Percentiles rank a stretch among this genome's conserved stretches.
Evolutionary conservation across 2,329 filamentous ascomycete genomes (phyloP).

Genomic region (Epichloe aotearoae): DNA sequence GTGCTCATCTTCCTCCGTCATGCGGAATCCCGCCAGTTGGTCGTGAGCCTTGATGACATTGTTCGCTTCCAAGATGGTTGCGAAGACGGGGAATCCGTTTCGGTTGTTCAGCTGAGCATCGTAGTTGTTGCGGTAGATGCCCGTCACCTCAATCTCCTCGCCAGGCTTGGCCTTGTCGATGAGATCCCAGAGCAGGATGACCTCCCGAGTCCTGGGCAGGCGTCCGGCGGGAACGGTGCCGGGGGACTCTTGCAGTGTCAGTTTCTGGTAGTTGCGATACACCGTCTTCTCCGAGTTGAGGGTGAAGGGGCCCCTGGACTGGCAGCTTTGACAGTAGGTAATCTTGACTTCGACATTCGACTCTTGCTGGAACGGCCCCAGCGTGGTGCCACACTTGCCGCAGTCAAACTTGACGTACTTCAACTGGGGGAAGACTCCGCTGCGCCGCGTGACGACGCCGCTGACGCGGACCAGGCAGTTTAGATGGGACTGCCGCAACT

Average conservation of each 20-base stretch:
- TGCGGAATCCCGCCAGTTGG: conserved; percentile 87
- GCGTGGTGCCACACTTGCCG: conserved; percentile 76
- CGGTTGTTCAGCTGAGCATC: conserved; percentile 96
- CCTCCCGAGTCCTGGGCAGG: conserved; percentile 82
- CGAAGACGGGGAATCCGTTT: conserved; percentile 96
- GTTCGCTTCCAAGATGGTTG: conserved; percentile 94
- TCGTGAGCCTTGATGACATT: conserved; percentile 95
- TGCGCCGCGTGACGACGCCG: conserved; percentile 87
- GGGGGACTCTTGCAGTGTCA: conserved; percentile 92
- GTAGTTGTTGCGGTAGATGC: conserved; percentile 96
- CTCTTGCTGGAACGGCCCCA: conserved; percentile 95
- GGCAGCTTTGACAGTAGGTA: conserved; percentile 90
- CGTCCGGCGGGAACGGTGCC: conserved; percentile 94
- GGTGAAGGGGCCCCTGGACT: conserved; percentile 87
- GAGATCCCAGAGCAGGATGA: conserved; percentile 90
- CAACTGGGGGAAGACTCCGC: conserved; percentile 95
- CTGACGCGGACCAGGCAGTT: conserved; percentile 92
- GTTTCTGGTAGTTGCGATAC: conserved; percentile 96
- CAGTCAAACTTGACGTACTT: conserved; percentile 99
- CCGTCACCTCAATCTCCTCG: conserved; percentile 94
- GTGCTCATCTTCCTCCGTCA: conserved; percentile 91
- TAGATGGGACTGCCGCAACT: conserved; percentile 86
- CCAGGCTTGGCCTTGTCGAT: conserved; percentile 95
- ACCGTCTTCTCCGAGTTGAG: conserved; percentile 96
- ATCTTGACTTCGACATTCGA: conserved; percentile 94